A percentile compares a stretch with the other conserved stretches of the same genome.
These are phyloP conservation scores for Pythium chondricola DNA, from an alignment of 352 stramenopile genomes.

Conservation along the genomic window DNA sequence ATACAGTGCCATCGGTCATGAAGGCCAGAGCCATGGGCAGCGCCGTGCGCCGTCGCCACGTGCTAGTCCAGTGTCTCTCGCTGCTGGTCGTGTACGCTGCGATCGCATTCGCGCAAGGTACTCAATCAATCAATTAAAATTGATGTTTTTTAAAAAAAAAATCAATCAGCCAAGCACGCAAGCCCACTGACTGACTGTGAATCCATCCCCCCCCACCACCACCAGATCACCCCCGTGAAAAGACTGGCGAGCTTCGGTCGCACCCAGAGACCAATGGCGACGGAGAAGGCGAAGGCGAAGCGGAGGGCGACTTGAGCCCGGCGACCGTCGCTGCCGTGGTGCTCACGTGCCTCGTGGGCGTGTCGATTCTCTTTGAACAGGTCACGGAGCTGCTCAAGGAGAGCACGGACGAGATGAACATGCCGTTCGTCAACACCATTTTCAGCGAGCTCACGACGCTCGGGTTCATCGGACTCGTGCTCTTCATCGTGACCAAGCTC, in stretches of 20 bases:
- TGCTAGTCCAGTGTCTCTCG: conserved; percentile 3
- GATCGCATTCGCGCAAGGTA: conserved; percentile 22
- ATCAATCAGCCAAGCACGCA: not conserved
- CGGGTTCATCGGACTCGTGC: conserved; percentile 37
- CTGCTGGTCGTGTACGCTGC: conserved; percentile 15
- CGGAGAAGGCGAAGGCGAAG: conserved; percentile 1
- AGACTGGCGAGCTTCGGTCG: not conserved
- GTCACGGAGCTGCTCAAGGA: conserved; percentile 20
- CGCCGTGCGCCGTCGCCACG: conserved; percentile 1
- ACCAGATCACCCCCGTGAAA: too few species aligned
- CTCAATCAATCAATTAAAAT: not conserved
- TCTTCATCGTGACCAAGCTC: conserved; percentile 41
- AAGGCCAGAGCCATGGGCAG: too few species aligned
- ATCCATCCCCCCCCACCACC: too few species aligned
- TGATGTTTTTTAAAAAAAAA: too few species aligned
- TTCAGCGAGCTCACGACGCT: conserved; percentile 46
- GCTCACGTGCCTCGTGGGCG: conserved; percentile 49
- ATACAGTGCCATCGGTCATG: too few species aligned
- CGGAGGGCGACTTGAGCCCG: not conserved
- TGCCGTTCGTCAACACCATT: conserved; percentile 24
- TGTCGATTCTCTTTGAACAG: conserved; percentile 29
- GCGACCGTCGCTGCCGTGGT: conserved; percentile 40
- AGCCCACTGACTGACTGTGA: too few species aligned
- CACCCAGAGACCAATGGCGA: not conserved
- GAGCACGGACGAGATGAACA: conserved; percentile 19